phyloP scores from a whole-genome alignment of 768 basidiomycete species.

The Rhizopogon roseolus region DNA sequence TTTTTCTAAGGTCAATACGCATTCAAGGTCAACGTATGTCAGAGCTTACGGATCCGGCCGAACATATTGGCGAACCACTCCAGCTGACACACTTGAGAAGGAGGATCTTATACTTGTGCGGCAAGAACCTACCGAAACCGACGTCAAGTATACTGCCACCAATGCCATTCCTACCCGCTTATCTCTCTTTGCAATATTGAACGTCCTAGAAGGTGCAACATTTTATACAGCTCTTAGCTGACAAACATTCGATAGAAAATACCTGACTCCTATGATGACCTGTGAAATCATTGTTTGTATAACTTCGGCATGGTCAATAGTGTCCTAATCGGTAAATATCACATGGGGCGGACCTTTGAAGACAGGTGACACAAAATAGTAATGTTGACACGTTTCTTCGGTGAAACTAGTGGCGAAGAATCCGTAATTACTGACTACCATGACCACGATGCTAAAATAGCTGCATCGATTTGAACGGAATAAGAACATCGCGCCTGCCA shows the following conservation, averaged over 20 bases:
- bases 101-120: neutral
- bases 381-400: conserved; percentile 36
- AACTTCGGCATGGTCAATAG: conserved; percentile 29
- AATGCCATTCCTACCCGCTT: conserved; percentile 36
- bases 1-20: conserved; percentile 3
- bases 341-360: conserved; percentile 48
- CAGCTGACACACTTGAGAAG: conserved; percentile 27
- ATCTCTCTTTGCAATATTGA: conserved; percentile 52
- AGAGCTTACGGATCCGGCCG: conserved; percentile 42
- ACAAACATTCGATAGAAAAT: neutral
- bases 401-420: conserved; percentile 54
- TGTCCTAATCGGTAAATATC: neutral
- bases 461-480: conserved; percentile 6
- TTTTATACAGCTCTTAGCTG: neutral
- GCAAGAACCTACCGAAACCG: conserved; percentile 36
- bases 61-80: conserved; percentile 57
- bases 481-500: neutral
- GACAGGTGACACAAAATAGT: conserved; percentile 46
- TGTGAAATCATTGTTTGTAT: conserved; percentile 64
- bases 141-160: conserved; percentile 32
- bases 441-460: conserved; percentile 39
- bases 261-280: conserved; percentile 60
- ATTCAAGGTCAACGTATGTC: conserved; percentile 2
- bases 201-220: conserved; percentile 34
- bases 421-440: conserved; percentile 51